Base-by-base conservation (phyloP, 2,329 filamentous ascomycete genomes). In the Dactylellina haptotyla region DNA sequence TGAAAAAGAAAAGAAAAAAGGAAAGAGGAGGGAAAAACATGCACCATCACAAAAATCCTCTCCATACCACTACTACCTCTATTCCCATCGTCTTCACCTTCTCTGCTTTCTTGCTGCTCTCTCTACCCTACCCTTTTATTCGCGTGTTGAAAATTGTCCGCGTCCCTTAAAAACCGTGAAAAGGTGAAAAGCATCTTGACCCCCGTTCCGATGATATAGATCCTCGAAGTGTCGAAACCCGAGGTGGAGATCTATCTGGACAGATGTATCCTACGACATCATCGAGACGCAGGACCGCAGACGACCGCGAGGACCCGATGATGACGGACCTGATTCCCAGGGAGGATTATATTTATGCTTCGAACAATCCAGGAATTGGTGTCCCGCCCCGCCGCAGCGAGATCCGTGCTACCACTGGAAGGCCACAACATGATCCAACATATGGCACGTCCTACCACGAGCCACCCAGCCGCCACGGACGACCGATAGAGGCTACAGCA, bases 161-260 rank as follows among this genome's bases (percentile, higher is more conserved):
- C n/a, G 41, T 26, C 16, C 8, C 53, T 14, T 8, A 16, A 32
- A 25, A 16, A 16, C 12, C 57, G 23, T 16, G 39, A 58, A 56
- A 62, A 34, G 28, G 34, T 57, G 51, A 64, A 61, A 65, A 54
- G 57, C 66, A 72, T 72, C 67, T 72, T 72, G 67, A 72, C 59
- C 67, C 46, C 57, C 34, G 26, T 48, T 58, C 46, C 30, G 34
- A 32, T 45, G 61, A 65, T 66, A 57, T 58, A 66, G 62, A 58
- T 66, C 46, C 43, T 28, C 62, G 62, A 57, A 41, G 39, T 59
- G 14, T 43, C 16, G 66, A 63, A 41, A 28, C 51, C 28, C 67
- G 67, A 54, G 46, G 30, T 41, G 57, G 64, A 54, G 67, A 72
- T 6, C n/a, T 25, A 54, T 48, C 50, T 54, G 59, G 45, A 61